Base-by-base conservation (phyloP, 805 yeast genomes). In the Suhomyces sp. region DNA sequence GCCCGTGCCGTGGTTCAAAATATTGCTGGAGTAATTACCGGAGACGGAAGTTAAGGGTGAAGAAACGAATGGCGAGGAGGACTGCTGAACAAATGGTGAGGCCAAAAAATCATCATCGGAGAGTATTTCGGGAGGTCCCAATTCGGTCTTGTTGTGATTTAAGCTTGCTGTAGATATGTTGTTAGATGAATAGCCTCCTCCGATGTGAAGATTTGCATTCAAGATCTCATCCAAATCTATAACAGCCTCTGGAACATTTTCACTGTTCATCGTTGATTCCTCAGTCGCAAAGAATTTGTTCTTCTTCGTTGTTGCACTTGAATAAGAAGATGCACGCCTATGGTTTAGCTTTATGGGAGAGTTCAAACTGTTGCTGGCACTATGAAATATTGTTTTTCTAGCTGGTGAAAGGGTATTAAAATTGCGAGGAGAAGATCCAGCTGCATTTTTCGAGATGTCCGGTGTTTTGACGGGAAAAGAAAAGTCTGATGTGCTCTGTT, bases 221-320 rank as follows among this genome's bases (percentile, higher is more conserved):
- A 72, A 57, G 6, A 73, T 69, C 48, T 71, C 75, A 54, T 73
- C 77, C 45, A 73, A 63, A 52, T 73, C 78, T 23, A 73, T 73
- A 8, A 73, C 67, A 6, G 77, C 74, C 46, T 72, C 73, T 3
- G 77, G 77, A 2, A 71, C 61, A 49, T 68, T 69, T 38, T 68
- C 67, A 35, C 53, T 60, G 48, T 64, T 61, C 27, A 64, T 23
- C 7, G 53, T 58, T 3, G 70, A 64, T 54, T 70, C 73, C 46
- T 67, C 72, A 0, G 72, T 68, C 10, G 64, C 54, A 40, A 69
- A 70, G 49, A 68, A 65, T 36, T 59, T 64, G 8, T 68, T 62
- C 26, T 61, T 60, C 7, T 62, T 58, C 19, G 49, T 44, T n/a
- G 56, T 49, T 6, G 64, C 54, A 15, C 24, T 40, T 19, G 36